Evolutionary conservation across 208 protist genomes (phyloP), one percentile per base, ranked within the genome.

Genomic region (Wallacemonas collosoma): DNA sequence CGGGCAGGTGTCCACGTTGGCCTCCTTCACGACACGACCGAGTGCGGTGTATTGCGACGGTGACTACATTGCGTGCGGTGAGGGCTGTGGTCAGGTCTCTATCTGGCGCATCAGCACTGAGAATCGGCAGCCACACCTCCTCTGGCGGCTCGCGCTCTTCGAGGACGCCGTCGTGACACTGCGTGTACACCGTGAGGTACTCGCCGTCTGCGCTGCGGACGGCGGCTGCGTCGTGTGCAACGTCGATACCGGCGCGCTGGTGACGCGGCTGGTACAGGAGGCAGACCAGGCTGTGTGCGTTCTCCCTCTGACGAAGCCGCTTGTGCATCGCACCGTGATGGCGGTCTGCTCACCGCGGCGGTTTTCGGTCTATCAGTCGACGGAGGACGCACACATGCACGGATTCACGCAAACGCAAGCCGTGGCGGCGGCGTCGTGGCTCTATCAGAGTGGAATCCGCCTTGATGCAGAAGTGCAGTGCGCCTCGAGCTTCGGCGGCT

Each of bases 41-140:
- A 92, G 89, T 70, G 71, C 71, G 36, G 82, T 93, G 48, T 75
- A 79, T 61, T 87, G 79, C 65, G 89, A 96, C 55, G 87, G 82
- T 2, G 81, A 93, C 63, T 87, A 92, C 80, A 81, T 96, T 12
- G 79, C 68, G 15, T 92, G 82, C 61, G 91, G 91, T 6, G 91
- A 96, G 40, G 89, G 91, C 43, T 81, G 80, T 54, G 91, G 91
- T 11, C 60, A 83, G 64, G 82, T 96, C 15, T 58, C 82, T 43
- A 75, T 90, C 26, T 96, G 91, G 91, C 80, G 80, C 0, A 73
- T 76, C 17, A 85, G 68, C 60, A 71, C 66, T 3, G 82, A 83
- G 45, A 66, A 44, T 39, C 58, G 54, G 44, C 41, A 62, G 51
- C 79, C 51, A 53, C 56, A 71, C 41, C 73, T 84, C 35, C 14